Conservation (phyloP, 768 basidiomycete genomes). For the Hericium coralloides region DNA sequence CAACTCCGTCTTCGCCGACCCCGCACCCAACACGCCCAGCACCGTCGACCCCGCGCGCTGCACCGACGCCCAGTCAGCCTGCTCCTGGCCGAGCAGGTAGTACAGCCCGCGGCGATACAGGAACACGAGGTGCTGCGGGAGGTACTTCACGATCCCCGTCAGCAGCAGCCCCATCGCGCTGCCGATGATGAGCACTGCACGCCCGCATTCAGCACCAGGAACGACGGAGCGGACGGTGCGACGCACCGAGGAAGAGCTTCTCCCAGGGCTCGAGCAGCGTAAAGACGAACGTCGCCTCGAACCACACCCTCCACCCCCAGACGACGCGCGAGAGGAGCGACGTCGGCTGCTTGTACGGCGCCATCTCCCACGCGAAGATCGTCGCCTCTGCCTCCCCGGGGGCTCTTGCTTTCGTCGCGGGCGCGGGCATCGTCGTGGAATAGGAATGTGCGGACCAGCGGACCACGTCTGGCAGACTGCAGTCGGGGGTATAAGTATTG, state of each 20-base stretch:
- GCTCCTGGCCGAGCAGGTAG: constrained; percentile 50
- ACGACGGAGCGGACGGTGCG: not conserved
- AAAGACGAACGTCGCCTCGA: constrained; percentile 55
- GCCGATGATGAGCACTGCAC: constrained; percentile 32
- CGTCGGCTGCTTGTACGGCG: constrained; percentile 17
- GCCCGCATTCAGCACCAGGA: not conserved
- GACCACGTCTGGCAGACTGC: no score
- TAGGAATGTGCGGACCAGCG: not conserved
- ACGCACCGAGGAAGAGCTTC: constrained; percentile 48
- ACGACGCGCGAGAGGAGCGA: constrained; percentile 19
- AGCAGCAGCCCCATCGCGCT: constrained; percentile 34
- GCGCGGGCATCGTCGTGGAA: not conserved
- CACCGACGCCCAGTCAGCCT: not conserved
- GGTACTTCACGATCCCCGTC: constrained; percentile 40
- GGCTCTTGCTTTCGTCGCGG: not conserved
- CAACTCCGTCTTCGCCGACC: not conserved
- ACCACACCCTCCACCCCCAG: constrained; percentile 43
- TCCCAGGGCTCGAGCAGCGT: constrained; percentile 64
- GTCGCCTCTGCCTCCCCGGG: not conserved
- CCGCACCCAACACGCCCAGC: not conserved
- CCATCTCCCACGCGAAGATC: constrained; percentile 14
- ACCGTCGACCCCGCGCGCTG: not conserved
- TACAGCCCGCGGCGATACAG: constrained; percentile 45
- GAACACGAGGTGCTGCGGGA: constrained; percentile 45
- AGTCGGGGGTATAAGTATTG: no score